phyloP scores from a whole-genome alignment of 306 rosid genomes.

The Quercus dentata region DNA sequence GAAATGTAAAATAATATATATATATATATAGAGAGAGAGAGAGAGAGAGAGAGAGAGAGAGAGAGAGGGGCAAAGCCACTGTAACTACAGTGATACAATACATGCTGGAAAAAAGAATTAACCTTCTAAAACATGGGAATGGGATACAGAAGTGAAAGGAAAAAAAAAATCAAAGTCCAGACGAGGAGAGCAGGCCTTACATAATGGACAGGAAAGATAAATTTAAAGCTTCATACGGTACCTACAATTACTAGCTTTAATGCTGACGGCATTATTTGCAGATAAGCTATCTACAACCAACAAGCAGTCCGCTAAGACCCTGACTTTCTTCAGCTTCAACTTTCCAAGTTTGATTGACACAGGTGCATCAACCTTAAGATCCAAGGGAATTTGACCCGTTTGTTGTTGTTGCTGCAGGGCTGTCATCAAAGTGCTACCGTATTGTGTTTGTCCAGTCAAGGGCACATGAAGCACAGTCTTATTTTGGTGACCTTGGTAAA shows the following conservation, averaged over 20 bases:
- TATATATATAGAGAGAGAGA: no score
- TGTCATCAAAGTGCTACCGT: slow-evolving; percentile 60
- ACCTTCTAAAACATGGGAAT: neutral
- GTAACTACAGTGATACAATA: neutral
- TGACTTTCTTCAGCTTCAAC: slow-evolving; percentile 76
- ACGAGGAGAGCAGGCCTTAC: no score
- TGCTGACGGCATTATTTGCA: slow-evolving; percentile 63
- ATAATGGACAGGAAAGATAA: neutral
- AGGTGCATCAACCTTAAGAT: slow-evolving; percentile 67
- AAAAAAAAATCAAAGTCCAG: neutral
- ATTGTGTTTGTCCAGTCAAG: slow-evolving; percentile 65
- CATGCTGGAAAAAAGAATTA: neutral
- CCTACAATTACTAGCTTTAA: slow-evolving; percentile 78
- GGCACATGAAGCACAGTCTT: slow-evolving; percentile 60
- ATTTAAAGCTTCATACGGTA: slow-evolving; percentile 53
- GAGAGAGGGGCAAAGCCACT: neutral
- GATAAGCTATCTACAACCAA: slow-evolving; percentile 76
- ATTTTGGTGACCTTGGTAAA: slow-evolving; percentile 90
- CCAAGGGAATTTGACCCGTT: slow-evolving; percentile 68
- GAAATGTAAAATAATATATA: no score
- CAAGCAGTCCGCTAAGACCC: slow-evolving; percentile 54
- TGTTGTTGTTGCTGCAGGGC: slow-evolving; percentile 83
- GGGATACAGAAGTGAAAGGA: neutral
- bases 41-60: no score
- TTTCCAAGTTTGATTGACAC: slow-evolving; percentile 63